Base-by-base conservation (phyloP, 1,284 basidiomycete genomes). In the Sporisorium iseilematis-ciliati region DNA sequence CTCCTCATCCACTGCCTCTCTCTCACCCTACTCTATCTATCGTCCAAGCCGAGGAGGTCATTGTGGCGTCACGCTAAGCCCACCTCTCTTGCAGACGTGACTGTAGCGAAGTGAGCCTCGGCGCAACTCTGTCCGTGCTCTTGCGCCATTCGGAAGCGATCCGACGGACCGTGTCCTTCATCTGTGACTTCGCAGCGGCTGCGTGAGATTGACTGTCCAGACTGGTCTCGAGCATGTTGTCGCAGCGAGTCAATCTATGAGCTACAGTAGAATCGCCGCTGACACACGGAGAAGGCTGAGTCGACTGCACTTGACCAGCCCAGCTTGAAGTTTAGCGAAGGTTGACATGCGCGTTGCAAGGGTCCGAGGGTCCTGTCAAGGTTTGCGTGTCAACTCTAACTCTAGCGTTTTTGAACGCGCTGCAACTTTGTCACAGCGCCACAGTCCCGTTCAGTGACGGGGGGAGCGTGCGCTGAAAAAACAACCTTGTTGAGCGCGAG, bases 401-500 rank as follows among this genome's bases (percentile, higher is more conserved):
- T 25, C 7, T 14, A 45, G n/a, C 20, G 42, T 20, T 29, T 20
- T 29, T 31, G 48, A 14, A 38, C 12, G 14, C 35, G 35, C 35
- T 16, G 35, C 48, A 20, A 46, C 10, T 46, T 29, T 25, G 26
- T 25, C 45, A 18, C 7, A 29, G 20, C 48, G 48, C 48, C 23
- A 46, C 43, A 25, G 43, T 46, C 23, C 23, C 29, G 29, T 31
- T 29, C 8, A 7, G 18, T n/a, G 41, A 42, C 2, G 46, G 46
- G 46, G 46, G 46, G 46, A 48, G 46, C 46, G 46, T n/a, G 46
- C 46, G 46, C 46, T 16, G 43, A 26, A 25, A 11, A 45, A 45
- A 14, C 35, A 14, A 12, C 35, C 12, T 33, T 4, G n/a, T 38
- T 6, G 35, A 38, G 35, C 35, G 35, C 35, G 16, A 38, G 35